These are phyloP conservation scores for Pleochaeta shiraiana DNA, from an alignment of 2,329 filamentous ascomycete species.

Conservation along the genomic window DNA sequence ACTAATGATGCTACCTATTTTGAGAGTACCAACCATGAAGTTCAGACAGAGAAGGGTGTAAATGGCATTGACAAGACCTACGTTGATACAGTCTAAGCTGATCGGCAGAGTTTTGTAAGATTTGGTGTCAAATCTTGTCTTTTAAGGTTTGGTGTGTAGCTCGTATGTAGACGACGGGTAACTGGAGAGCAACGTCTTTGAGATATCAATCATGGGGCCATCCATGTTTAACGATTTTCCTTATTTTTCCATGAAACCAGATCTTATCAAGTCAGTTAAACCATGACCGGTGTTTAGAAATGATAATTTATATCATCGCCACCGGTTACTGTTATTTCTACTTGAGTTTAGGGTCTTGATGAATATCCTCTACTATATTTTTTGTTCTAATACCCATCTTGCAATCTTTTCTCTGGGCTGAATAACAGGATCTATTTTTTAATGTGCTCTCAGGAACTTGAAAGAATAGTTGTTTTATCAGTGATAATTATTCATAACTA, in stretches of 20 bases:
- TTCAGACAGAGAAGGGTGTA: neutral
- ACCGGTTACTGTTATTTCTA: conserved; percentile 13
- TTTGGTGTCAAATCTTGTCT: conserved; percentile 5
- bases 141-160: conserved; percentile 11
- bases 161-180: conserved; percentile 4
- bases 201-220: conserved; percentile 9
- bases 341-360: conserved; percentile 16
- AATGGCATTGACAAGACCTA: neutral
- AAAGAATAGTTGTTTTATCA: no score
- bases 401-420: conserved; percentile 19
- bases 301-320: conserved; percentile 13
- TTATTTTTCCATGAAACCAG: conserved; percentile 14
- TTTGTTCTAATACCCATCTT: conserved; percentile 21
- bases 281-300: conserved; percentile 13
- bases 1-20: conserved; percentile 5
- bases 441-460: no score
- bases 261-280: conserved; percentile 10
- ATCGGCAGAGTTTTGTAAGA: conserved; percentile 16
- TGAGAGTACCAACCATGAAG: neutral
- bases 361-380: conserved; percentile 16
- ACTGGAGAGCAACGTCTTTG: conserved; percentile 6
- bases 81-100: conserved; percentile 18
- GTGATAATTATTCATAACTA: no score
- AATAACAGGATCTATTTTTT: conserved; percentile 20
- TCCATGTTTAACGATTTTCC: conserved; percentile 16